Percentiles rank a stretch among this genome's conserved stretches.
Evolutionary conservation across 208 protist genomes (phyloP).

Genomic region (Wallacemonas rigidus): DNA sequence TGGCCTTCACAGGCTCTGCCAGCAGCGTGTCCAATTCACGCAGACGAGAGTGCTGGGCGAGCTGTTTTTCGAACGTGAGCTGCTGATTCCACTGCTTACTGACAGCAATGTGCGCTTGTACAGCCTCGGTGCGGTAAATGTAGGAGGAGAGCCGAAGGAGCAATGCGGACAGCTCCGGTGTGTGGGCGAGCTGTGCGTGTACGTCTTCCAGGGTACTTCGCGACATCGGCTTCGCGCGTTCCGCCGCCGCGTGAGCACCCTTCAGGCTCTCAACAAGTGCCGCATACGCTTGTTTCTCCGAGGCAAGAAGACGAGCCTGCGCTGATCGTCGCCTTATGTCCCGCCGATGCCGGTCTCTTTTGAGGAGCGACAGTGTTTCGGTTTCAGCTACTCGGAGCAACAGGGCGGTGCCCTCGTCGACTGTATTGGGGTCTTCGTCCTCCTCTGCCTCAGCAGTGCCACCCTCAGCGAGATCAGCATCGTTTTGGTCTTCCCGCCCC

Average conservation of each 20-base stretch:
- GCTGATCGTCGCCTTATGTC: background rate
- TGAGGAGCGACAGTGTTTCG: slow-evolving; percentile 32
- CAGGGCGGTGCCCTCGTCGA: slow-evolving; percentile 33
- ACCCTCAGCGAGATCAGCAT: background rate
- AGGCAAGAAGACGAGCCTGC: background rate
- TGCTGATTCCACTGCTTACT: slow-evolving; percentile 14
- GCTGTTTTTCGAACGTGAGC: slow-evolving; percentile 19
- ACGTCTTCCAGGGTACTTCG: background rate
- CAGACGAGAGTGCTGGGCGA: slow-evolving; percentile 4
- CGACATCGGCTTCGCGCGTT: background rate
- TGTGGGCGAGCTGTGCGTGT: background rate
- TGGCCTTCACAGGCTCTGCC: slow-evolving; percentile 8
- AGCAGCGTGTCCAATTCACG: background rate
- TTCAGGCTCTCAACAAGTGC: background rate
- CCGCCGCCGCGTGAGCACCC: background rate
- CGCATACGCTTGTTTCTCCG: background rate
- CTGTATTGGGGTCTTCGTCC: slow-evolving; percentile 25
- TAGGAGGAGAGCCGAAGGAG: slow-evolving; percentile 11
- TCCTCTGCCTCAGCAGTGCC: slow-evolving; percentile 13
- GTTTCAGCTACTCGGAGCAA: slow-evolving; percentile 49
- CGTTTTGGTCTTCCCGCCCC: background rate
- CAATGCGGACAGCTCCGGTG: background rate
- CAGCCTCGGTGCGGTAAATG: slow-evolving; percentile 10
- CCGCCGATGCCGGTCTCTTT: slow-evolving; percentile 13
- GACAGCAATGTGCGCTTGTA: slow-evolving; percentile 5